Base-by-base conservation (phyloP, 2,329 filamentous ascomycete genomes). In the Penicillium sclerotigenum region DNA sequence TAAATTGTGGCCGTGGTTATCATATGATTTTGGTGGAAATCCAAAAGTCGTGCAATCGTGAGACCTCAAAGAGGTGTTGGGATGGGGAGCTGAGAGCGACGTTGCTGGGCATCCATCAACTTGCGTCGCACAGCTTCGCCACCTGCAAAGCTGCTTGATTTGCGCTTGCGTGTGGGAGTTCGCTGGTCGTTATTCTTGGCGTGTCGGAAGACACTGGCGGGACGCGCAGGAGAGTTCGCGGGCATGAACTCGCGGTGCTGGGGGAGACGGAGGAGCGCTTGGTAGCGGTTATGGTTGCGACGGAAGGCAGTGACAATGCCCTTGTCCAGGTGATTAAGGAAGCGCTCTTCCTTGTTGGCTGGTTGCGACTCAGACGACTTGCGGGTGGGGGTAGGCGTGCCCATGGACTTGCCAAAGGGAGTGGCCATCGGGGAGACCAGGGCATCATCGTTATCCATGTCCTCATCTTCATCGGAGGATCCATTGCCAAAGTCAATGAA, bases 261-360 rank as follows among this genome's bases (percentile, higher is more conserved):
- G 26, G 75, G 78, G 79, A 72, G 71, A 61, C 79, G 75, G 65
- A 79, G 74, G 67, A 78, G 66, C 57, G 79, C 69, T 65, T 81
- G 73, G 68, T 83, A 76, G 59, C 77, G 71, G 67, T 75, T 76
- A 65, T 82, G 79, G 60, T 83, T 82, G 40, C 77, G 79, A 54
- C 89, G 89, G 79, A 94, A 95, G 1, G 89, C 88, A 36, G 88
- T 88, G 34, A 94, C 89, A 14, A 87, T 84, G 54, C 86, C 83
- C 62, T 85, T 83, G 65, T 88, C 85, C 37, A 91, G 84, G 62
- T 88, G 86, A 52, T 81, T 80, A n/a, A 88, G 75, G 52, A 87
- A 80, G 26, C 81, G 79, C 58, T 84, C 77, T 3, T 75, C 73
- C 47, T 65, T 72, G 57, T 56, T 72, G 33, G 62, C 62, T 40